Evolutionary conservation across 768 basidiomycete species (phyloP).

Genomic region (Clitopilus passeckerianus): DNA sequence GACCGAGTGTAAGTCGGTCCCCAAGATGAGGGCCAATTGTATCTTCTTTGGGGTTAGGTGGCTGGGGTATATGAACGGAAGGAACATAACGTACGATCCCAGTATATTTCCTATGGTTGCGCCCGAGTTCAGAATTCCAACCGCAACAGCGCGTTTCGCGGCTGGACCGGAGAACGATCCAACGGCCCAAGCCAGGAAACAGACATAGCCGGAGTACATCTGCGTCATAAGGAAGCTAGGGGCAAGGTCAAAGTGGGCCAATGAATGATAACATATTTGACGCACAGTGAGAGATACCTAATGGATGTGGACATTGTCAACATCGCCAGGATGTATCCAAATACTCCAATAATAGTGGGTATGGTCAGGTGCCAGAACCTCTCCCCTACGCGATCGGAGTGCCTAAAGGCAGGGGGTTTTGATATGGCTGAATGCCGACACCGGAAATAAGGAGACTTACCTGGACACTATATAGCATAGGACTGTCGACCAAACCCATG

Average conservation of each 20-base stretch:
- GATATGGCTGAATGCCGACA: background rate
- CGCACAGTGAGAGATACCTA: conserved; percentile 69
- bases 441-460: conserved; percentile 25
- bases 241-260: background rate
- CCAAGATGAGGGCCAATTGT: conserved; percentile 64
- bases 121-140: conserved; percentile 78
- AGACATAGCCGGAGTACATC: conserved; percentile 66
- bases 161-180: conserved; percentile 66
- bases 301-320: conserved; percentile 63
- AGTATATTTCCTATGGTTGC: conserved; percentile 81
- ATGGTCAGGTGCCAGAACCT: conserved; percentile 65
- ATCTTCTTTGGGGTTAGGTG: conserved; percentile 28
- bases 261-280: conserved; percentile 1
- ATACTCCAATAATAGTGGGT: conserved; percentile 56
- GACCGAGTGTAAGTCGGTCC: conserved; percentile 64
- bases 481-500: conserved; percentile 65
- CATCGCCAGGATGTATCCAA: conserved; percentile 72
- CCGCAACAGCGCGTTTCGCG: conserved; percentile 77
- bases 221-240: conserved; percentile 73
- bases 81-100: conserved; percentile 60
- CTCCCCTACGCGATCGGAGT: conserved; percentile 74
- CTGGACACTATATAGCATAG: conserved; percentile 47
- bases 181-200: conserved; percentile 48
- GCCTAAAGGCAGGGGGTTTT: conserved; percentile 29
- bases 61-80: background rate